A percentile compares a stretch with the other conserved stretches of the same genome.
Conservation (phyloP, 202 grass and related monocot genomes). For the Cymbopogon flexuosus region DNA sequence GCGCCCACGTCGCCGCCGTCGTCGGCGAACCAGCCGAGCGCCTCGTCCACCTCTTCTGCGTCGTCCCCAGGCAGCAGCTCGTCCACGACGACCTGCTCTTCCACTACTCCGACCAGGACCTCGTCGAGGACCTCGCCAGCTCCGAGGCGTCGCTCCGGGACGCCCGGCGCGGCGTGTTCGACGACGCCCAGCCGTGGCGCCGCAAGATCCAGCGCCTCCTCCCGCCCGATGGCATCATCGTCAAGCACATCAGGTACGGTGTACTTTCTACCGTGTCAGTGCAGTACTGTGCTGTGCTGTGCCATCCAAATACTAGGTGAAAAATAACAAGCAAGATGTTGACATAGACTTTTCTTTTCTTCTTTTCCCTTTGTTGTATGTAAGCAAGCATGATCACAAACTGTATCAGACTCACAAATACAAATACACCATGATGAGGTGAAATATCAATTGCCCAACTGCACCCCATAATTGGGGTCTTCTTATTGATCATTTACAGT, state of each 20-base stretch:
- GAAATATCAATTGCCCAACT: background rate
- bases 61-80: constrained; percentile 62
- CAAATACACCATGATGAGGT: background rate
- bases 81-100: constrained; percentile 68
- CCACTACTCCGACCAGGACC: constrained; percentile 52
- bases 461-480: background rate
- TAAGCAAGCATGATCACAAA: background rate
- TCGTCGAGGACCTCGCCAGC: constrained; percentile 35
- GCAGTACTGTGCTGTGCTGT: background rate
- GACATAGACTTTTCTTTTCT: background rate
- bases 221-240: constrained; percentile 49
- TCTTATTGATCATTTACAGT: background rate
- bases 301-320: background rate
- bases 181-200: constrained; percentile 44
- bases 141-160: constrained; percentile 44
- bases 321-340: no score
- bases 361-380: background rate
- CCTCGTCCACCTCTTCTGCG: constrained; percentile 85
- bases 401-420: background rate
- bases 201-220: constrained; percentile 55
- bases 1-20: constrained; percentile 40
- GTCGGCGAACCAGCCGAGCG: constrained; percentile 56
- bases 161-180: constrained; percentile 32
- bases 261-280: background rate
- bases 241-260: constrained; percentile 54